Evolutionary conservation across 2,329 filamentous ascomycete species (phyloP), one percentile per base, ranked within the genome.

Genomic region (Hypoxylon sp.): DNA sequence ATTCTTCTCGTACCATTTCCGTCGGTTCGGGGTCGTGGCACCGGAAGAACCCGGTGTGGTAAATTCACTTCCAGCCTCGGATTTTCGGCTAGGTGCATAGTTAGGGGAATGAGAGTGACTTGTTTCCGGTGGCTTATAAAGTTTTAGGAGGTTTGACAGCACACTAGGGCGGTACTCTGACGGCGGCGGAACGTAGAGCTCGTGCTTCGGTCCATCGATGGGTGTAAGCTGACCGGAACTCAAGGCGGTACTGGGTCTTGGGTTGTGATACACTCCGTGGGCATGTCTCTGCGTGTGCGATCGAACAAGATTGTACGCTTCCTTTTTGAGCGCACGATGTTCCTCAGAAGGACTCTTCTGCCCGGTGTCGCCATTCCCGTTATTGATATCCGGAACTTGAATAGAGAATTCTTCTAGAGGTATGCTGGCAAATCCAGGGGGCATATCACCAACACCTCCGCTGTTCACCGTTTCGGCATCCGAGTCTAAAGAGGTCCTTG

Each of bases 1-100:
- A 65, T 82, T 81, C 70, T 82, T 78, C 51, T 83, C 80, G 69
- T 84, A 84, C 82, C 82, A 84, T 60, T 83, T 84, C 64, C 75
- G 78, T 44, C 77, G 76, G 36, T 72, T 82, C 4, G 82, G 82
- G 2, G 81, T 83, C 2, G 77, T 74, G 1, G 78, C 75, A 4
- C 82, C 82, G 1, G 78, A 79, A 14, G 78, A 78, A 18, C 74
- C 76, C 11, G 78, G 76, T 1, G 79, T 80, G 3, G 73, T 76
- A 12, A 70, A 71, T 22, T 42, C 73, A 42, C 73, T 73, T 38
- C 54, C 63, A 36, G 63, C 60, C 20, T 74, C 70, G 2, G 75
- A 75, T 24, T 75, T 77, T 22, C 64, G 68, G 40, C 72, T 71
- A 4, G 69, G 70, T 55, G 66, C 69, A 55, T 73, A 72, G 40